Percentiles rank a stretch among this genome's conserved stretches.
Evolutionary conservation across 2,329 filamentous ascomycete species (phyloP).

Genomic region (Fusarium pseudograminearum): DNA sequence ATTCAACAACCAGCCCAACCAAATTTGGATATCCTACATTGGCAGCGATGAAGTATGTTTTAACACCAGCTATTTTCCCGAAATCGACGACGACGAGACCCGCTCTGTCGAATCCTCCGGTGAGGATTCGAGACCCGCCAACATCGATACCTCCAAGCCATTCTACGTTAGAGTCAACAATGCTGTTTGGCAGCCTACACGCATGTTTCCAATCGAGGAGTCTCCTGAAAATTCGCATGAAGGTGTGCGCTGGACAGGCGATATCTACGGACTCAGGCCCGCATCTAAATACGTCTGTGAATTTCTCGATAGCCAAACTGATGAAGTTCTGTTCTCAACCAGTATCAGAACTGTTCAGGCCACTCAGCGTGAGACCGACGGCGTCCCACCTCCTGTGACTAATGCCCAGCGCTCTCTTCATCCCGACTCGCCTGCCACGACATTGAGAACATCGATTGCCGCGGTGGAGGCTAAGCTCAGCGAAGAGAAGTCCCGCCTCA

Average conservation of each 20-base stretch:
- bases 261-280: slow-evolving; percentile 76
- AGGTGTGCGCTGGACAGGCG: slow-evolving; percentile 75
- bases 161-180: slow-evolving; percentile 85
- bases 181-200: slow-evolving; percentile 81
- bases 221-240: slow-evolving; percentile 50
- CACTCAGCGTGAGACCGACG: slow-evolving; percentile 51
- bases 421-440: slow-evolving; percentile 81
- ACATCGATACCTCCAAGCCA: slow-evolving; percentile 76
- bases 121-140: slow-evolving; percentile 56
- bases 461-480: slow-evolving; percentile 76
- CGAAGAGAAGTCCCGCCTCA: slow-evolving; percentile 76
- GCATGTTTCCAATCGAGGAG: slow-evolving; percentile 68
- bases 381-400: slow-evolving; percentile 49
- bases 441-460: slow-evolving; percentile 80
- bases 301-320: slow-evolving; percentile 76
- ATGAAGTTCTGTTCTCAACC: slow-evolving; percentile 75
- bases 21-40: slow-evolving; percentile 86
- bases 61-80: slow-evolving; percentile 74
- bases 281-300: slow-evolving; percentile 83
- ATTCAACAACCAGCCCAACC: slow-evolving; percentile 75
- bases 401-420: slow-evolving; percentile 71
- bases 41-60: slow-evolving; percentile 83
- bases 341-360: slow-evolving; percentile 75
- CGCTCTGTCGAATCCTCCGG: slow-evolving; percentile 46
- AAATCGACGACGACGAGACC: slow-evolving; percentile 54